These are phyloP conservation scores for Penicillium verhagenii DNA, from an alignment of 495 filamentous ascomycete genomes.

Conservation along the genomic window DNA sequence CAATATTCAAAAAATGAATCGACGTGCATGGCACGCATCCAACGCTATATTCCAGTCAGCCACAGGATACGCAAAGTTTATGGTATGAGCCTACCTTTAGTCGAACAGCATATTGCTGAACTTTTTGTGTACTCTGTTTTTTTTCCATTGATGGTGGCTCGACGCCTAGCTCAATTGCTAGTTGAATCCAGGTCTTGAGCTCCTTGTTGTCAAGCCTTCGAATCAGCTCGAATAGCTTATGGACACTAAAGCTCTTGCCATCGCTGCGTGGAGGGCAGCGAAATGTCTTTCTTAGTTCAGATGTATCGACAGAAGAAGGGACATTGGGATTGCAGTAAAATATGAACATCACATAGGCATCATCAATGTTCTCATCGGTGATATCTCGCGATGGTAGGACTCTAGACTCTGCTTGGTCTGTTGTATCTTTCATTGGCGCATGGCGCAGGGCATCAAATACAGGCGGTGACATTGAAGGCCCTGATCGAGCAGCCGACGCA, in stretches of 20 bases:
- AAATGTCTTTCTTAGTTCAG: slow-evolving; percentile 76
- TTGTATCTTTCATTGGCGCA: slow-evolving; percentile 31
- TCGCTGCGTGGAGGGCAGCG: slow-evolving; percentile 85
- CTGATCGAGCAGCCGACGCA: slow-evolving; percentile 32
- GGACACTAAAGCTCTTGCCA: slow-evolving; percentile 87
- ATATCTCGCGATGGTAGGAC: slow-evolving; percentile 68
- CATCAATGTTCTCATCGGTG: slow-evolving; percentile 72
- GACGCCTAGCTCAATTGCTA: slow-evolving; percentile 86
- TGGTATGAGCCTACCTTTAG: slow-evolving; percentile 65
- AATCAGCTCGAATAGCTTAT: slow-evolving; percentile 78
- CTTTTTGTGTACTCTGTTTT: slow-evolving; percentile 92
- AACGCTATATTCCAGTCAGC: slow-evolving; percentile 59
- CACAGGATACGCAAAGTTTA: neutral
- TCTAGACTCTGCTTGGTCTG: slow-evolving; percentile 37
- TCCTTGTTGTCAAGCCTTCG: slow-evolving; percentile 79
- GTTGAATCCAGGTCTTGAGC: slow-evolving; percentile 93
- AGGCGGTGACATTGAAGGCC: slow-evolving; percentile 45
- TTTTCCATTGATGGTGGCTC: slow-evolving; percentile 81
- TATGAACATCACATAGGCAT: slow-evolving; percentile 85
- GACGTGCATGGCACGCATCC: slow-evolving; percentile 98
- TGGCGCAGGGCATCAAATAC: slow-evolving; percentile 36
- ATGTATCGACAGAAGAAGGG: slow-evolving; percentile 66
- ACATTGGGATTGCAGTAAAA: slow-evolving; percentile 87
- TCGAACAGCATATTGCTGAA: slow-evolving; percentile 94
- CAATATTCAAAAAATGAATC: slow-evolving; percentile 96